phyloP scores from a whole-genome alignment of 2,329 filamentous ascomycete species.

The Cladosporium oxysporum region DNA sequence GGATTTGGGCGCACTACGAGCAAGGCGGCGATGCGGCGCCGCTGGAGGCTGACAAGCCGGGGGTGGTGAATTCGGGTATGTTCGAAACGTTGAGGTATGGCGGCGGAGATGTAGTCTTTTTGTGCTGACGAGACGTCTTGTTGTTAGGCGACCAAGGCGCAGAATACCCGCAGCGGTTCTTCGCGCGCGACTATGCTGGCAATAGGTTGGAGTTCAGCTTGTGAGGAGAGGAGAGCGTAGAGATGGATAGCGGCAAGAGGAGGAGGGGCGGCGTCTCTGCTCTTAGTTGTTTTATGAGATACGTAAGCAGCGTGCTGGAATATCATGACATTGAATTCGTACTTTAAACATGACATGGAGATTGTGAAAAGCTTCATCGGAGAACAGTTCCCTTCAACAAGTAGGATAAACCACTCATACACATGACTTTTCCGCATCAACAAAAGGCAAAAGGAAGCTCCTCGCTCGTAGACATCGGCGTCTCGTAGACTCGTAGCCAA shows the following conservation, averaged over 20 bases:
- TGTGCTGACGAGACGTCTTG: conserved; percentile 13
- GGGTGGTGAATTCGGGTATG: conserved; percentile 41
- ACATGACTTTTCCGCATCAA: background rate
- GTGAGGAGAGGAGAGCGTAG: conserved; percentile 21
- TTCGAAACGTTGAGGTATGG: conserved; percentile 30
- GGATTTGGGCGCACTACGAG: conserved; percentile 55
- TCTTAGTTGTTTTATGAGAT: too few relatives aligned
- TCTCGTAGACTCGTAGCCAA: background rate
- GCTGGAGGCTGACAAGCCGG: conserved; percentile 57
- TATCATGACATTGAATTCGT: background rate
- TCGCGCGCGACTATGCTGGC: conserved; percentile 52
- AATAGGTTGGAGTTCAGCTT: conserved; percentile 45
- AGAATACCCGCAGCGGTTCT: conserved; percentile 64
- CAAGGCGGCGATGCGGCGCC: conserved; percentile 54
- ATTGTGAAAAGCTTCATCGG: background rate
- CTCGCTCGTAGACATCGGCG: background rate
- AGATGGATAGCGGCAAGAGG: background rate
- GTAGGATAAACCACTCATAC: background rate
- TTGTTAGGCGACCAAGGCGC: conserved; percentile 52
- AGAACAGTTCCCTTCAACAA: background rate
- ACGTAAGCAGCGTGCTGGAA: too few relatives aligned
- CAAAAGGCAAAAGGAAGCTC: background rate
- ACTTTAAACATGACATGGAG: background rate
- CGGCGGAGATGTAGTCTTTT: background rate
- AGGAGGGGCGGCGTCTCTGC: background rate